Base-by-base conservation (phyloP, 768 basidiomycete species). In the Tricholomella constricta region DNA sequence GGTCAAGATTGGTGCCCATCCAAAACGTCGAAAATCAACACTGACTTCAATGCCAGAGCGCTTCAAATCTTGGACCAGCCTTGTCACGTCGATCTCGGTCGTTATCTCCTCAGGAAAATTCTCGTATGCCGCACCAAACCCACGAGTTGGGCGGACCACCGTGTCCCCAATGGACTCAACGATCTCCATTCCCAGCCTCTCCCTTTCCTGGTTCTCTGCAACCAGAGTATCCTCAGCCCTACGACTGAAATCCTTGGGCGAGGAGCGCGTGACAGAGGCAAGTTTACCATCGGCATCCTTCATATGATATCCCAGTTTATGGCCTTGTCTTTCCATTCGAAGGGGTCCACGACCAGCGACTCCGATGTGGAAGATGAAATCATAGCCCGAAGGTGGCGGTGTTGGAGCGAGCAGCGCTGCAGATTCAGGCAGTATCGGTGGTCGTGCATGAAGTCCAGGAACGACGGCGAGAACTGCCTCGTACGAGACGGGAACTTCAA, bases 281-380 rank as follows among this genome's bases (percentile, higher is more conserved):
- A 81, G 76, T 54, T 79, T 76, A 7, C 80, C 82, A 4, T 73
- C 73, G 8, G 80, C 83, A 57, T 88, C 87, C 63, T 83, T 84
- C 80, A 84, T 84, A 40, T 80, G 74, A 64, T 88, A 89, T 6
- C 85, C 84, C 17, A 81, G 70, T 62, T 86, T 87, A 65, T 89
- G 87, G 0, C 80, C 79, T n/a, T 78, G 62, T 56, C 80, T 75
- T 65, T 89, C 87, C 75, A 89, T 77, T 19, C 83, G 74, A 48
- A 88, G 61, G 0, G 81, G 77, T 0, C 87, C 87, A 11, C 83
- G 76, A 14, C 82, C 81, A 5, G 84, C 86, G 17, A 85, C 82
- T 3, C 87, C 87, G 25, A 89, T 75, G 60, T 89, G 87, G 59
- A 88, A 80, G 48, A 88, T 78, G 60, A 89, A 81, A 62, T 88